phyloP scores from a whole-genome alignment of 768 basidiomycete species.

The Dendrothele bispora region DNA sequence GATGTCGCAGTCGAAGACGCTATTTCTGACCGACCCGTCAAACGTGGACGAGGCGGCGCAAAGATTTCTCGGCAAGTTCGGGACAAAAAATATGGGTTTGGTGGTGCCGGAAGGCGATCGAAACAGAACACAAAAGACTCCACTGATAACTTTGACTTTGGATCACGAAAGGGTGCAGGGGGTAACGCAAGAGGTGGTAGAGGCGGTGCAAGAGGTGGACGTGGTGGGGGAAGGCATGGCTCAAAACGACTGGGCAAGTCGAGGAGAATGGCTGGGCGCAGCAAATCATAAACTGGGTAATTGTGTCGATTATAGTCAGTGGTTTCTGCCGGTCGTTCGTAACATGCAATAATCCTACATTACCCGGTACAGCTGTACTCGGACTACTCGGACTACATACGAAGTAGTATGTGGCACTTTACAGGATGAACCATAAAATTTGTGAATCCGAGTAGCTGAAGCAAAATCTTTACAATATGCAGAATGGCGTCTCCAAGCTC shows the following conservation, averaged over 20 bases:
- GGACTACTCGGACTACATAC: no score
- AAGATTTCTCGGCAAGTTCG: constrained; percentile 59
- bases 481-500: no score
- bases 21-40: constrained; percentile 66
- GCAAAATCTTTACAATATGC: no score
- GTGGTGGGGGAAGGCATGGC: constrained; percentile 27
- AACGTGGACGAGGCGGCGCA: constrained; percentile 34
- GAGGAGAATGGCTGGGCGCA: constrained; percentile 47
- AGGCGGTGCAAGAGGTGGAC: constrained; percentile 25
- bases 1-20: constrained; percentile 92
- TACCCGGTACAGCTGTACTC: no score
- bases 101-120: constrained; percentile 62
- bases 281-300: constrained; percentile 29
- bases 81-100: constrained; percentile 82
- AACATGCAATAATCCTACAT: no score
- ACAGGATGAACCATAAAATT: no score
- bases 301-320: not conserved
- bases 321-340: no score
- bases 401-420: no score
- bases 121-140: constrained; percentile 85
- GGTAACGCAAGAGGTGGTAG: constrained; percentile 27
- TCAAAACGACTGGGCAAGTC: constrained; percentile 61
- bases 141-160: constrained; percentile 68
- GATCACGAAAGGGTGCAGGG: constrained; percentile 32
- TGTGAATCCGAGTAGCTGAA: no score